Percentiles rank a stretch among this genome's conserved stretches.
phyloP scores from a whole-genome alignment of 2,329 filamentous ascomycete species.

The Penicillium polonicum region DNA sequence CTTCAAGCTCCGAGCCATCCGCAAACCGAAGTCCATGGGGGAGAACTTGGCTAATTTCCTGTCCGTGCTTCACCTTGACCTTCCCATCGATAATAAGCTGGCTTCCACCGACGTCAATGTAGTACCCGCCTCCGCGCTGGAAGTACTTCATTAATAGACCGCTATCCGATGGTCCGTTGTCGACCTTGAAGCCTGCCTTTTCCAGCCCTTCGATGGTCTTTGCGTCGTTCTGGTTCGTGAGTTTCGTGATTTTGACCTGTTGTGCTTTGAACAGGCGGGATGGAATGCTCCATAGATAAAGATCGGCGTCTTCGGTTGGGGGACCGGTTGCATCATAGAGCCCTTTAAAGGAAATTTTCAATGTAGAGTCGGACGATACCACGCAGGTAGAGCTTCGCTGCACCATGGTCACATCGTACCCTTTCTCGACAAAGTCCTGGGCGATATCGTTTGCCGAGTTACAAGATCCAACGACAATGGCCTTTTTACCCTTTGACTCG shows the following conservation, averaged over 20 bases:
- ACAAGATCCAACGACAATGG: conserved; percentile 65
- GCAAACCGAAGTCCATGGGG: conserved; percentile 51
- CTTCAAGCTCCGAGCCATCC: conserved; percentile 59
- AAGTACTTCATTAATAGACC: conserved; percentile 64
- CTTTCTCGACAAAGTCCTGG: conserved; percentile 66
- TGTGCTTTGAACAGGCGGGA: conserved; percentile 60
- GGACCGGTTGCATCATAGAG: conserved; percentile 53
- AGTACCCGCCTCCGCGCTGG: conserved; percentile 66
- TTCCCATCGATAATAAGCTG: conserved; percentile 63
- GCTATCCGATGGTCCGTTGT: conserved; percentile 56
- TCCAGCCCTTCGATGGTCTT: conserved; percentile 48
- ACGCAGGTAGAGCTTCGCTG: conserved; percentile 67
- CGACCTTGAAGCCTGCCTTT: conserved; percentile 61
- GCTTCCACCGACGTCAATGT: conserved; percentile 66
- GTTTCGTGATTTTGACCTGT: conserved; percentile 49
- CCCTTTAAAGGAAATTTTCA: conserved; percentile 54
- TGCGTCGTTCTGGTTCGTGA: conserved; percentile 37
- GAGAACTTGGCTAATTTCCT: conserved; percentile 56
- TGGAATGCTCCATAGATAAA: conserved; percentile 59
- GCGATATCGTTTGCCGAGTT: conserved; percentile 70
- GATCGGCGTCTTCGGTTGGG: conserved; percentile 64
- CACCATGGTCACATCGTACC: conserved; percentile 67
- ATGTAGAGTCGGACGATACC: conserved; percentile 55
- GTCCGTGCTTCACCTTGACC: conserved; percentile 64
- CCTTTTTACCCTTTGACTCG: conserved; percentile 55